Evolutionary conservation across 1,284 basidiomycete genomes (phyloP).

Genomic region (Sanghuangporus baumii): DNA sequence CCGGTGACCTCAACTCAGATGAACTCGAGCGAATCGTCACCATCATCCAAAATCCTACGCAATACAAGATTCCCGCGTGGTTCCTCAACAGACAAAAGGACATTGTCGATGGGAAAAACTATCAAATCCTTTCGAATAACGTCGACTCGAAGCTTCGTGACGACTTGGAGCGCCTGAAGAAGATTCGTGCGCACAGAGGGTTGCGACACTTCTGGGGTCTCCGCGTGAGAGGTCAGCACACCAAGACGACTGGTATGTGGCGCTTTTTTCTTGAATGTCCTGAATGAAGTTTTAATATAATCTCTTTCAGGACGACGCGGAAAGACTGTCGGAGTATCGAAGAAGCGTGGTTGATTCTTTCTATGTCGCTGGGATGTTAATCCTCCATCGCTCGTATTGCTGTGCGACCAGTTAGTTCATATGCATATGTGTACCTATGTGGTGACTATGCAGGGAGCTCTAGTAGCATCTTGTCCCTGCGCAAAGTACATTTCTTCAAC

Average conservation of each 20-base stretch:
- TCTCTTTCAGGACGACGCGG: conserved; percentile 66
- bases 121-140: conserved; percentile 93
- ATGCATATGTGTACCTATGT: conserved; percentile 5
- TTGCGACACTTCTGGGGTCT: conserved; percentile 97
- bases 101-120: conserved; percentile 96
- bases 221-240: conserved; percentile 96
- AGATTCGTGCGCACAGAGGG: conserved; percentile 98
- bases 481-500: no score
- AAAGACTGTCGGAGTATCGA: conserved; percentile 91
- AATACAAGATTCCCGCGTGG: conserved; percentile 99
- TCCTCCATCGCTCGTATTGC: not conserved
- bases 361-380: not conserved
- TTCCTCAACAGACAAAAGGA: conserved; percentile 99
- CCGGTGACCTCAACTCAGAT: conserved; percentile 91
- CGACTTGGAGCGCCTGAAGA: conserved; percentile 98
- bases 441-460: not conserved
- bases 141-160: conserved; percentile 99
- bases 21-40: conserved; percentile 99
- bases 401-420: not conserved
- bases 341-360: conserved; percentile 74
- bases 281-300: not conserved
- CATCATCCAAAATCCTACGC: conserved; percentile 98
- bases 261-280: not conserved
- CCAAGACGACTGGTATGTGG: conserved; percentile 90
- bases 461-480: no score